phyloP scores from a whole-genome alignment of 495 filamentous ascomycete species.

The Neurospora sp. region DNA sequence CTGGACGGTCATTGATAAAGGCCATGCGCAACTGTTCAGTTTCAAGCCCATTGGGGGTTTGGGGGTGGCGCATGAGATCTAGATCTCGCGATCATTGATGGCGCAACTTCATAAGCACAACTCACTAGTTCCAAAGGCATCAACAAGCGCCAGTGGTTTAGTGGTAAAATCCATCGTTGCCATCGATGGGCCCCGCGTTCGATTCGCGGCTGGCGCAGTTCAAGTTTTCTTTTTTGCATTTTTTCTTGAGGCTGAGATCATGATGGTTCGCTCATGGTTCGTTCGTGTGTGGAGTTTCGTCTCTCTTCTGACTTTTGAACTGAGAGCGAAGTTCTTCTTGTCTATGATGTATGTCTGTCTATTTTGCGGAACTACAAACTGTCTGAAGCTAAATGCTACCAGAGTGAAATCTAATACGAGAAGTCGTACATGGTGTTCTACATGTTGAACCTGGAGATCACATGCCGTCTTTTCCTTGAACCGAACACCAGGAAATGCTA shows the following conservation, averaged over 20 bases:
- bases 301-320: too few relatives aligned
- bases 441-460: background rate
- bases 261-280: background rate
- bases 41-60: too few relatives aligned
- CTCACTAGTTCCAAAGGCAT: background rate
- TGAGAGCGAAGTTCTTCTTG: background rate
- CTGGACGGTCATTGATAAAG: too few relatives aligned
- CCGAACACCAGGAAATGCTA: background rate
- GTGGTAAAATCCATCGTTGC: constrained; percentile 47
- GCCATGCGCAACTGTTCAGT: too few relatives aligned
- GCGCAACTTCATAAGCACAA: background rate
- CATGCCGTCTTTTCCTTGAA: background rate
- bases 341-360: background rate
- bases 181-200: constrained; percentile 45
- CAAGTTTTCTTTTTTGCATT: background rate
- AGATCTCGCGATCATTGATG: too few relatives aligned
- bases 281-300: too few relatives aligned
- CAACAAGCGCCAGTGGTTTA: constrained; percentile 30
- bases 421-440: background rate
- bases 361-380: background rate
- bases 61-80: too few relatives aligned
- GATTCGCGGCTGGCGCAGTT: constrained; percentile 37
- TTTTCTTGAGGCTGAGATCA: background rate
- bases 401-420: background rate
- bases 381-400: too few relatives aligned